Conservation (phyloP, 2,329 filamentous ascomycete genomes). For the Epichloe aotearoae region DNA sequence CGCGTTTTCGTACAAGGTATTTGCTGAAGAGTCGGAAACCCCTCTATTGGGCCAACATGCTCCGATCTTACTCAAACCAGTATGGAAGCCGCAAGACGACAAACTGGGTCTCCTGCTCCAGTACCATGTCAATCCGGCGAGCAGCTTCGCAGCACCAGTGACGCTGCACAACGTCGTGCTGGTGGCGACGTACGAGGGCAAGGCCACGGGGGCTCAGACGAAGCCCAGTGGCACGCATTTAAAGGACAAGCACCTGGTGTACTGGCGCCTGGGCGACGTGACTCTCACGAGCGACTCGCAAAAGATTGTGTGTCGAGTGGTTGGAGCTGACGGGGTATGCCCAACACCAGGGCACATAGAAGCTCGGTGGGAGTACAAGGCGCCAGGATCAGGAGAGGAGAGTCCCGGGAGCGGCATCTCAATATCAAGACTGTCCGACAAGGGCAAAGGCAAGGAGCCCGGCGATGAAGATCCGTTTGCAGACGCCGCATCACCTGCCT, state of each 20-base stretch:
- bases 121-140: conserved; percentile 71
- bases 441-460: conserved; percentile 41
- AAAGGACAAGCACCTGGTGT: conserved; percentile 62
- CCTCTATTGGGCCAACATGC: conserved; percentile 40
- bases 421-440: conserved; percentile 39
- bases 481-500: conserved; percentile 23
- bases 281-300: conserved; percentile 51
- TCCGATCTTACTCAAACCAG: conserved; percentile 59
- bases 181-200: conserved; percentile 57
- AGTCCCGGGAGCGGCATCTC: conserved; percentile 48
- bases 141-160: conserved; percentile 26
- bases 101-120: conserved; percentile 78
- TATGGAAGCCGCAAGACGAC: conserved; percentile 72
- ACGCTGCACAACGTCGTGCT: conserved; percentile 60
- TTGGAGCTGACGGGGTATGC: conserved; percentile 54
- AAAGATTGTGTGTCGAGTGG: conserved; percentile 73
- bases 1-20: conserved; percentile 87
- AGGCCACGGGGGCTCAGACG: conserved; percentile 55
- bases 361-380: conserved; percentile 59
- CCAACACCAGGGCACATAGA: conserved; percentile 68
- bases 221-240: conserved; percentile 71
- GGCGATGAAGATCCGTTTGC: conserved; percentile 56
- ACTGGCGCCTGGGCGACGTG: conserved; percentile 70
- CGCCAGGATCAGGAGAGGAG: conserved; percentile 28
- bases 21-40: conserved; percentile 47